Base-by-base conservation (phyloP, 2,329 filamentous ascomycete species). In the Colletotrichum zoysiae region DNA sequence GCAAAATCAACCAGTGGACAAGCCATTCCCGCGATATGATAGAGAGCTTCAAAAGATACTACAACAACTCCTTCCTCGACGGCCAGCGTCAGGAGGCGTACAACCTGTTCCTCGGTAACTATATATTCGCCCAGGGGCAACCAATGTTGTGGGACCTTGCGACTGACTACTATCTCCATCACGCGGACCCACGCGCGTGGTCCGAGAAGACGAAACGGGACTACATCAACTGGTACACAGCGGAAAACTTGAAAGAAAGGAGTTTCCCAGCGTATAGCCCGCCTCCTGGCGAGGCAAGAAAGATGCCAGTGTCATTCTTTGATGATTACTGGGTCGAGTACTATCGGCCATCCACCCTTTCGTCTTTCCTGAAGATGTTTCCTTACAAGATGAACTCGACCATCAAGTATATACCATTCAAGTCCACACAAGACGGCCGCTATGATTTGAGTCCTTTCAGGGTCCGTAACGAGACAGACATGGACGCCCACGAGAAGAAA, bases 281-380 rank as follows among this genome's bases (percentile, higher is more conserved):
- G 5, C 85, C 86, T 14, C 82, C 82, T 4, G 79, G 81, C 46
- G 80, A 84, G 30, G 75, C 79, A 9, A 75, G 75, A 16, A 79
- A 79, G 38, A 86, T 85, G 73, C 84, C 84, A 8, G 82, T 92
- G 3, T 83, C 86, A 4, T 90, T 88, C 71, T 94, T 94, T 72
- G 95, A 98, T 78, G 95, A 98, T 80, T 99, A 97, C 81, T 99
- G 96, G 96, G 86, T 96, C 9, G 96, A 99, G 79, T 98, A 98
- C 80, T 99, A 99, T 79, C 91, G 95, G 18, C 96, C 96, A 0
- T 87, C 93, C 9, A 93, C 93, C 0, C 84, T 98, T 1, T 97
- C 96, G 0, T 96, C 94, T 0, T 94, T 98, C 75, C 88, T 91
- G 18, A 99, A 98, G 79, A 93, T 98, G 79, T 98, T 97, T 79